phyloP scores from a whole-genome alignment of 495 filamentous ascomycete species.

The Neurospora sp. region DNA sequence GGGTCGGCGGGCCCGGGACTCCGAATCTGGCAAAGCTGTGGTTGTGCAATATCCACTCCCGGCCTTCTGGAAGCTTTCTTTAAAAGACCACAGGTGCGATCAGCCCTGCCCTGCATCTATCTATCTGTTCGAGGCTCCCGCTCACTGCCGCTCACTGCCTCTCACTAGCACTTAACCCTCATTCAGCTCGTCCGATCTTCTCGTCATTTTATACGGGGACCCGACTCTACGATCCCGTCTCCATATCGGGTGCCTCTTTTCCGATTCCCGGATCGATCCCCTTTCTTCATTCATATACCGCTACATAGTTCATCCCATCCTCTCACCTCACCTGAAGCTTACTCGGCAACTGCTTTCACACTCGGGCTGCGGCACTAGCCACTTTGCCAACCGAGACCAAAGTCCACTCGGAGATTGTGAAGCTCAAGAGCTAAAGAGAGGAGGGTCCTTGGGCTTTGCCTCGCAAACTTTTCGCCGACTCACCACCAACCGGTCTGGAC shows the following conservation, averaged over 20 bases:
- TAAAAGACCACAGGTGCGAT: constrained; percentile 6
- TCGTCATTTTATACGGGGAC: not conserved
- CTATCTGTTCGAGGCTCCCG: not conserved
- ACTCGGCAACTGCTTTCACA: not conserved
- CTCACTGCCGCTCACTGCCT: not conserved
- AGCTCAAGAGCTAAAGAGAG: not conserved
- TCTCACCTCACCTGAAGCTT: not conserved
- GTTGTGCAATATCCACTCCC: constrained; percentile 1
- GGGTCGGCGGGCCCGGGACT: not conserved
- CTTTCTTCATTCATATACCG: not conserved
- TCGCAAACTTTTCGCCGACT: not conserved
- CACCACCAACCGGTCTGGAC: not conserved
- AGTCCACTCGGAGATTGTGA: not conserved
- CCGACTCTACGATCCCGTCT: not conserved
- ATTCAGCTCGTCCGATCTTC: not conserved
- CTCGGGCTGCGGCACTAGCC: not conserved
- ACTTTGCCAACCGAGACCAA: not conserved
- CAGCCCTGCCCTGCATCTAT: constrained; percentile 18
- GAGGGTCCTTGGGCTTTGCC: not conserved
- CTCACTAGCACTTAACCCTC: not conserved
- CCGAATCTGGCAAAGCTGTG: constrained; percentile 2
- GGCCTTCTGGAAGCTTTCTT: constrained; percentile 19
- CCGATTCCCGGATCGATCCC: not conserved
- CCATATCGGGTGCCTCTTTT: not conserved
- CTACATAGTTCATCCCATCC: not conserved